Evolutionary conservation across 768 basidiomycete genomes (phyloP), one percentile per base, ranked within the genome.

Genomic region (Lactarius hatsudake): DNA sequence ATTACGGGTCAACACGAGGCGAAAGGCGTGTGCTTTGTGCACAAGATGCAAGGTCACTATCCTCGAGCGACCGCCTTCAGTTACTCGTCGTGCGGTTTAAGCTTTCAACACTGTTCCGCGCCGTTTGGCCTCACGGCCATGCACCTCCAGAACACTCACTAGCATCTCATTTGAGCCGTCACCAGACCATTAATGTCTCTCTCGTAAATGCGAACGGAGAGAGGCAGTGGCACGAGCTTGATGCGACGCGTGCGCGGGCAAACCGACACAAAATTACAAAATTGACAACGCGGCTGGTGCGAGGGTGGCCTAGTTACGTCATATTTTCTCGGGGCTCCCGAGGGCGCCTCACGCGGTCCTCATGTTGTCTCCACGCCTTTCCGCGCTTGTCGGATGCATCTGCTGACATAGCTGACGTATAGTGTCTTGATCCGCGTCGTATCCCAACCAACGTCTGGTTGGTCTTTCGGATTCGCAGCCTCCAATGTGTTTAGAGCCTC

Each of bases 361-460:
- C 70, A 83, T 93, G 26, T 87, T 12, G 36, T 38, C 36, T 38
- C 36, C 12, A 36, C 36, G 36, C 12, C 36, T 38, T 13, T 12
- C 36, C 36, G 36, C 36, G 36, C 95, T 40, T 83, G 15, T 42
- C 38, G 38, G 38, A 40, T 42, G 42, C 15, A 42, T 1, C 42
- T 95, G 51, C 86, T 96, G 64, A 96, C 95, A 0, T 96, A 98
- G 72, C 83, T 98, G 54, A 90, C 91, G 15, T 98, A 98, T 77
- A 32, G 86, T 88, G 20, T 94, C n/a, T n/a, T n/a, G 94, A 0
- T 96, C 97, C 73, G 83, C 17, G 38, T 92, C 42, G 0, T 32
- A 32, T 32, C 32, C 32, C 32, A 32, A 32, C 32, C 32, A 86
- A 95, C n/a, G 83, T 96, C 18, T 96, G 96, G 0, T 83, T 96